phyloP scores from a whole-genome alignment of 495 filamentous ascomycete genomes.

The Achaetomiella virescens region DNA sequence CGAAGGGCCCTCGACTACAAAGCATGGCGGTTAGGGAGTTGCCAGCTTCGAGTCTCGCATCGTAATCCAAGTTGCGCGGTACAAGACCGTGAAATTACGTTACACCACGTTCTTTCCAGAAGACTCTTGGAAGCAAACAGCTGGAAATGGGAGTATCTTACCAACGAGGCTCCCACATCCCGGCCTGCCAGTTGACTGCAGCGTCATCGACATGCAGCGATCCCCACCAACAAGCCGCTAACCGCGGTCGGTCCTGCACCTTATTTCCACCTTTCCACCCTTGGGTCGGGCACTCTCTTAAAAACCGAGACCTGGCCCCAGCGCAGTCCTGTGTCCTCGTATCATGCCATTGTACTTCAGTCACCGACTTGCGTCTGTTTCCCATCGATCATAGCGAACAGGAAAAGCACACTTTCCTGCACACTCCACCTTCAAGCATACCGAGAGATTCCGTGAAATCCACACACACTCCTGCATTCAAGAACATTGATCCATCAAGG shows the following conservation, averaged over 20 bases:
- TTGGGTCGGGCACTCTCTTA: slow-evolving; percentile 4
- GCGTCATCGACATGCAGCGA: slow-evolving; percentile 37
- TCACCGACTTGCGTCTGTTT: neutral
- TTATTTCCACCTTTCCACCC: slow-evolving; percentile 31
- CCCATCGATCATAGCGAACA: too few species aligned
- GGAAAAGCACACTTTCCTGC: too few species aligned
- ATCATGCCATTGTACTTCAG: neutral
- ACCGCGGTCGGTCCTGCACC: slow-evolving; percentile 16
- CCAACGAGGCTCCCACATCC: slow-evolving; percentile 26
- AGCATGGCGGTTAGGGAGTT: too few species aligned
- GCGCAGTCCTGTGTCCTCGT: neutral
- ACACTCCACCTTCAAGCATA: too few species aligned
- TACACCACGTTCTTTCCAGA: neutral
- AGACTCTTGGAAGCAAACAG: neutral
- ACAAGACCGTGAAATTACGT: neutral
- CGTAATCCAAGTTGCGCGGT: too few species aligned
- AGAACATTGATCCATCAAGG: too few species aligned
- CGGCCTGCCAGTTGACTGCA: slow-evolving; percentile 28
- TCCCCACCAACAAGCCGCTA: slow-evolving; percentile 26
- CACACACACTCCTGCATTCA: too few species aligned
- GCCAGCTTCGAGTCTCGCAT: too few species aligned
- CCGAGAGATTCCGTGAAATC: too few species aligned
- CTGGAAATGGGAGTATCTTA: neutral
- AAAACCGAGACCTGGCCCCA: slow-evolving; percentile 8
- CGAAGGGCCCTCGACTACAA: too few species aligned